Base-by-base conservation (phyloP, 257 asterid genomes). In the Nyctanthes arbortristis region DNA sequence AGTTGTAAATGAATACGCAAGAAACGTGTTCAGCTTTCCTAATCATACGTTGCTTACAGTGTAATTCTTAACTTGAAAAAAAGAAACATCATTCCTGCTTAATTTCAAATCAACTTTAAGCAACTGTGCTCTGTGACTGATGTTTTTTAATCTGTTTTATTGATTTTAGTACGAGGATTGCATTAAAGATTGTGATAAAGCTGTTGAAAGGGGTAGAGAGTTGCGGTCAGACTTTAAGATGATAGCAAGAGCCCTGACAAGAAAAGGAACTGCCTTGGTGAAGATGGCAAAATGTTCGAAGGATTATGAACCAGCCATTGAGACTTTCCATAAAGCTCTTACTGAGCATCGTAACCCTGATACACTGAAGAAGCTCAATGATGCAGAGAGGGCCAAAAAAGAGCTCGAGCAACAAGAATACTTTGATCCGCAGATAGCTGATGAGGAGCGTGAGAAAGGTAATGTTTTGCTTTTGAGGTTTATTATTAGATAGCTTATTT, bases 391-490 rank as follows among this genome's bases (percentile, higher is more conserved):
- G 72, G 97, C 99, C 30, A 93, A 86, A 90, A 93, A 89, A 78
- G 97, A 91, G 7, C 81, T 93, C 7, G 99, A 93, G 78, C 96
- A 91, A 67, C 91, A 86, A 33, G 97, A 91, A 57, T 93, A 87
- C 73, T 91, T 80, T 52, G 87, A 87, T 77, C 99, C 99, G 5
- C 83, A 89, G 43, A 67, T 89, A 37, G 97, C 97, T 37, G 99
- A 93, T 24, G 99, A 91, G 70, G 97, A 93, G 88, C 97, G 97
- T 20, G 99, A 93, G 83, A 91, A 91, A 84, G 99, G 98, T 90
- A 68, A 55, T 29, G 30, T 13, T 58, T 25, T 14, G 11, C 33
- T 25, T 14, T 22, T 31, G 2, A 9, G 8, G n/a, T 7, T 7
- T 25, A 22, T 16, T 43, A 40, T 35, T 11, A 16, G 25, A 34